Base-by-base conservation (phyloP, 2,329 filamentous ascomycete genomes). In the Camillea tinctor region DNA sequence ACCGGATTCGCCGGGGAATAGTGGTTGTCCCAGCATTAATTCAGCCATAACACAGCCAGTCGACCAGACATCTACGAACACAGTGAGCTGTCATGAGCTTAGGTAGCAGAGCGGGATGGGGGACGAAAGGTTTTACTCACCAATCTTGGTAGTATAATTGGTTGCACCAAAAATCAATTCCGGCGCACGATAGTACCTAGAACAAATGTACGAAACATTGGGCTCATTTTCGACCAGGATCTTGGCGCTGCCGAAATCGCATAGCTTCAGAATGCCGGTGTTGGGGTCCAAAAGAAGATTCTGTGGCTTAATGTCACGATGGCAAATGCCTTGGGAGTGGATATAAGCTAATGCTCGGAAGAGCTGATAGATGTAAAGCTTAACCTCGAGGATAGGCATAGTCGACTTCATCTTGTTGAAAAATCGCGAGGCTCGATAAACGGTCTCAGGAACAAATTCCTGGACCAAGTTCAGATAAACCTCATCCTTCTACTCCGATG, bases 391-490 rank as follows among this genome's bases (percentile, higher is more conserved):
- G 71, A 94, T 97, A 17, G 95, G 95, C 95, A 99, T 99, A 56
- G 94, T 97, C 6, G 93, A 96, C 88, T 98, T 99, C 89, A 98
- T 90, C 83, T 99, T 99, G 85, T 96, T 98, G 85, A 99, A 99
- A 81, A 97, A 98, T 72, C 95, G 89, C 65, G 95, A 98, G 50
- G 95, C 95, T 73, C 95, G 89, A 79, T 99, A 99, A 55, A 99
- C 95, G 13, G 95, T 99, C 81, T 99, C 95, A 55, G 95, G 95
- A 54, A 99, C 95, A 72, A 93, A 99, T 76, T 99, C 95, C 76
- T 98, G 92, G 56, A 99, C 94, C 63, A 99, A 85, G 74, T 99
- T 99, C 68, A 99, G 88, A 77, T 98, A 99, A 44, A 99, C 95
- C 80, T 99, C 95, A 77, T 99, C 95, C 82, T 97, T 94, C 91